A percentile compares a stretch with the other conserved stretches of the same genome.
phyloP scores from a whole-genome alignment of 805 yeast genomes.

The Candida taoyuanica region DNA sequence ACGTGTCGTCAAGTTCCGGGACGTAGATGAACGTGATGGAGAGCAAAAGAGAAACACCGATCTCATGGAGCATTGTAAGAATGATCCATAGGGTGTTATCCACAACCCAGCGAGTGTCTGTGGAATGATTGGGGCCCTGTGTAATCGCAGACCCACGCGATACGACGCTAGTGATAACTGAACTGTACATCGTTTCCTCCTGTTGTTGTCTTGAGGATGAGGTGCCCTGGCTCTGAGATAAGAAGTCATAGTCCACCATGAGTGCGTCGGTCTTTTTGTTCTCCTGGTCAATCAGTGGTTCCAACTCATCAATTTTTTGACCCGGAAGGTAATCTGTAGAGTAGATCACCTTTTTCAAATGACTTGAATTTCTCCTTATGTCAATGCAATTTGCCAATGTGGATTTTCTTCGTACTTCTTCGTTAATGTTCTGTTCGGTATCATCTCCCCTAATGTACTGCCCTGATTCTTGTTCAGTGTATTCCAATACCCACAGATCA shows the following conservation, averaged over 20 bases:
- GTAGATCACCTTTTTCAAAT: conserved; percentile 17
- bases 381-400: conserved; percentile 35
- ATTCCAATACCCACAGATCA: conserved; percentile 27
- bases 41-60: conserved; percentile 33
- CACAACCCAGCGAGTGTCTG: conserved; percentile 13
- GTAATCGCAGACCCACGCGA: conserved; percentile 10
- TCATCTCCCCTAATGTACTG: conserved; percentile 11
- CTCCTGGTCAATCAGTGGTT: neutral
- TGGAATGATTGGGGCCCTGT: conserved; percentile 2
- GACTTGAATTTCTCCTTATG: conserved; percentile 29
- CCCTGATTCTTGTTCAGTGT: conserved; percentile 8
- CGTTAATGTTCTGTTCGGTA: conserved; percentile 12
- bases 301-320: conserved; percentile 8
- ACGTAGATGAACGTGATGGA: conserved; percentile 39
- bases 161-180: conserved; percentile 13
- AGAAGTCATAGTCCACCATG: conserved; percentile 4
- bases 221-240: conserved; percentile 1
- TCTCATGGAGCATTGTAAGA: conserved; percentile 20
- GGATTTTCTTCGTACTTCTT: conserved; percentile 27
- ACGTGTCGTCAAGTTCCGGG: conserved; percentile 30
- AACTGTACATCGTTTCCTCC: conserved; percentile 4
- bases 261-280: conserved; percentile 7
- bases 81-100: conserved; percentile 17
- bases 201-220: neutral
- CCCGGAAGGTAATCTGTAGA: conserved; percentile 14